A percentile compares a stretch with the other conserved stretches of the same genome.
phyloP scores from a whole-genome alignment of 331 rosid species.

The Telfairia occidentalis region DNA sequence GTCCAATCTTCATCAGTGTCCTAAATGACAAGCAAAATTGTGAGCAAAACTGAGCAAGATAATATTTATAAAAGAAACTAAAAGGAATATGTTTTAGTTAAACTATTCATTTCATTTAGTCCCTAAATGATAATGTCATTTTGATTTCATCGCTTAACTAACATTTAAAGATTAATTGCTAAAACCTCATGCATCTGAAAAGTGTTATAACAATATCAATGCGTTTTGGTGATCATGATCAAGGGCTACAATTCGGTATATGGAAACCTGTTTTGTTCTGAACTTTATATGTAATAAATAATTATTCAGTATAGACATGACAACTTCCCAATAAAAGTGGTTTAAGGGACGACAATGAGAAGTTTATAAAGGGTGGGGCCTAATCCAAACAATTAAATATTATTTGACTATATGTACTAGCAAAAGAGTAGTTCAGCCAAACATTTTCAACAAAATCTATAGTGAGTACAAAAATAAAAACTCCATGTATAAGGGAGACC shows the following conservation, averaged over 20 bases:
- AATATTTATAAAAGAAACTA: background rate
- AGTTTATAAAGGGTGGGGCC: background rate
- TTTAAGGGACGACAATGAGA: background rate
- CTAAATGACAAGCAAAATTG: constrained; percentile 22
- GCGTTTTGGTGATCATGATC: background rate
- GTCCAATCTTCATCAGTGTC: constrained; percentile 72
- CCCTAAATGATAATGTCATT: background rate
- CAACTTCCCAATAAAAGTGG: background rate
- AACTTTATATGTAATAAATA: background rate
- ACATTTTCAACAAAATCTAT: background rate
- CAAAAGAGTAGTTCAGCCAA: background rate
- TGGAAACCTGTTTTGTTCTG: background rate
- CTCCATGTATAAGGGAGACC: background rate
- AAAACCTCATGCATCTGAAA: background rate
- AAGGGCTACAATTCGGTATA: background rate
- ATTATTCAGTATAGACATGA: background rate
- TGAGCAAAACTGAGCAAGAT: background rate
- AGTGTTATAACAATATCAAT: background rate
- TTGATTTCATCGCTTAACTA: background rate
- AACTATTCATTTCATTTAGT: background rate
- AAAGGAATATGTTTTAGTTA: background rate
- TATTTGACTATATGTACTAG: background rate
- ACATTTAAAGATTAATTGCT: background rate
- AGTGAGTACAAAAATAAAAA: background rate
- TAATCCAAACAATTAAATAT: background rate